A percentile compares a stretch with the other conserved stretches of the same genome.
Conservation (phyloP, 2,329 filamentous ascomycete species). For the Rugonectria rugulosa region DNA sequence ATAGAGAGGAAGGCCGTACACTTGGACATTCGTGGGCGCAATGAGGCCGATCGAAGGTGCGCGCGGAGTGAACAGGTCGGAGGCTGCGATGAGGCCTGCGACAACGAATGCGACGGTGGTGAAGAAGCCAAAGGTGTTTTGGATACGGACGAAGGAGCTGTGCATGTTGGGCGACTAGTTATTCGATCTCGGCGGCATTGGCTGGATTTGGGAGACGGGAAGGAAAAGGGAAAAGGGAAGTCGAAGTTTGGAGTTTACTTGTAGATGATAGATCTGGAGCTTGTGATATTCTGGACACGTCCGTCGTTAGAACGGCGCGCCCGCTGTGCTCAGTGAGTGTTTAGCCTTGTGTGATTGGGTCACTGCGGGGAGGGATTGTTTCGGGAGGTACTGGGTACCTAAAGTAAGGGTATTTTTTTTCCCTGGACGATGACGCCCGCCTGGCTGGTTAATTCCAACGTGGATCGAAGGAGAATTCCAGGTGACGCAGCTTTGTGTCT, state of each 20-base stretch:
- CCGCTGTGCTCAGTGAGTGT: conserved; percentile 20
- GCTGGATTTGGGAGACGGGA: conserved; percentile 9
- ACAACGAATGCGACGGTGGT: conserved; percentile 89
- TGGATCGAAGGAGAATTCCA: too few relatives aligned
- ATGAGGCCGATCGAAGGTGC: conserved; percentile 68
- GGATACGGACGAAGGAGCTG: conserved; percentile 81
- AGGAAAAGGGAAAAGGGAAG: conserved; percentile 15
- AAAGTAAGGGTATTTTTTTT: too few relatives aligned
- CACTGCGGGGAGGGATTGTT: too few relatives aligned
- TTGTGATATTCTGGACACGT: conserved; percentile 33
- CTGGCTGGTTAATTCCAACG: too few relatives aligned
- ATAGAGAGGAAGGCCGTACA: conserved; percentile 66
- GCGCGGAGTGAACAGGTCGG: conserved; percentile 75
- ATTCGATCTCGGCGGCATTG: conserved; percentile 27
- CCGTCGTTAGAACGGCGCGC: conserved; percentile 14
- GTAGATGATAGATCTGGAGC: conserved; percentile 16
- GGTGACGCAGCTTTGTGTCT: too few relatives aligned
- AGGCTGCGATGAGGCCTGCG: conserved; percentile 80
- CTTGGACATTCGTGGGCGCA: conserved; percentile 78
- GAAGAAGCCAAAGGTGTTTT: conserved; percentile 98
- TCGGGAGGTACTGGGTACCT: too few relatives aligned
- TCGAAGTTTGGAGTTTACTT: too few relatives aligned
- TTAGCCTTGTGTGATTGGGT: conserved; percentile 36
- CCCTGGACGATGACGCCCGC: too few relatives aligned
- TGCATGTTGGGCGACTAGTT: conserved; percentile 71